phyloP scores from a whole-genome alignment of 306 rosid genomes.

The Castanospermum australe region DNA sequence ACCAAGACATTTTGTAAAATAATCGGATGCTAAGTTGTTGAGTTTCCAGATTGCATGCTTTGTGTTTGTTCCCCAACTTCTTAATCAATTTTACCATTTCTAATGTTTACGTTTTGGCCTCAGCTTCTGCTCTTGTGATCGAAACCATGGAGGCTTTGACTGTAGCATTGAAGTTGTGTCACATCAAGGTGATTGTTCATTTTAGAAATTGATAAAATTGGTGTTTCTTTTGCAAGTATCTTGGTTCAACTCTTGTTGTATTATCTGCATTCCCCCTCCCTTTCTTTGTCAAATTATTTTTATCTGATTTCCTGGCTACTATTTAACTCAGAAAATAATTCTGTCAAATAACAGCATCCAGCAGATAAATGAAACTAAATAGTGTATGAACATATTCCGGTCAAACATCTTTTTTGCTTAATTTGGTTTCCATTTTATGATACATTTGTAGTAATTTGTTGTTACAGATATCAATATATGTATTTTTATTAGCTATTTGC shows the following conservation, averaged over 20 bases:
- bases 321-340: background rate
- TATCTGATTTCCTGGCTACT: background rate
- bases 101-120: constrained; percentile 4
- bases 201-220: constrained; percentile 23
- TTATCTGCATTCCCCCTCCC: constrained; percentile 8
- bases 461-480: background rate
- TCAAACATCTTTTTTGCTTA: background rate
- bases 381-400: background rate
- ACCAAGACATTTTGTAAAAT: background rate
- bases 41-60: constrained; percentile 7
- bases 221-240: constrained; percentile 3
- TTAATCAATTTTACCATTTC: background rate
- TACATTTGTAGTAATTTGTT: background rate
- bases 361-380: constrained; percentile 1
- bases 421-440: background rate
- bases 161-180: constrained; percentile 84
- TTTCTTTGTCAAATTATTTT: background rate
- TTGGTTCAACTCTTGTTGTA: background rate
- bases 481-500: background rate
- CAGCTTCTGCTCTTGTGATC: constrained; percentile 94
- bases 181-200: constrained; percentile 60
- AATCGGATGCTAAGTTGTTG: background rate
- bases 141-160: constrained; percentile 96
- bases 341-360: background rate
- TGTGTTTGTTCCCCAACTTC: constrained; percentile 11